Conservation (phyloP, 1,284 basidiomycete genomes). For the Sanguinoderma infundibulare region DNA sequence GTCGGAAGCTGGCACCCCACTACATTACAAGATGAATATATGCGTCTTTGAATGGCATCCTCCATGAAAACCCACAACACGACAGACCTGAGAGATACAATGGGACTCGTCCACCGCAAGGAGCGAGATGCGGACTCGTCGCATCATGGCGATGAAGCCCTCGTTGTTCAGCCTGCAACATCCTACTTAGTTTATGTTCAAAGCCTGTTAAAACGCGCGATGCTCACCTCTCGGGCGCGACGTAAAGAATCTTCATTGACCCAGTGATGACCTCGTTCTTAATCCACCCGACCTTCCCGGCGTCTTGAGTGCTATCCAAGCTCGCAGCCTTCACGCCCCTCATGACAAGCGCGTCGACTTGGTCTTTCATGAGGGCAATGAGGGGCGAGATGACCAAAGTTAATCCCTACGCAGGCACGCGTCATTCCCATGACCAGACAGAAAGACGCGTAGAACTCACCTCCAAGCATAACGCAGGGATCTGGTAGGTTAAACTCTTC, state of each 20-base stretch:
- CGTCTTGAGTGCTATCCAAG: conserved; percentile 67
- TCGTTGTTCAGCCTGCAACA: conserved; percentile 65
- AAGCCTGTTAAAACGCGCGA: background rate
- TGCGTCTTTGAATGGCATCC: background rate
- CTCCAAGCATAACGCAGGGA: conserved; percentile 63
- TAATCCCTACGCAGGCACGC: conserved; percentile 46
- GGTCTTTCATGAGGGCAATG: conserved; percentile 91
- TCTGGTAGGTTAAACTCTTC: conserved; percentile 60
- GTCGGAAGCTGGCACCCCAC: conserved; percentile 66
- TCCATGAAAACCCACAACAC: background rate
- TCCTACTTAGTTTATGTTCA: conserved; percentile 39
- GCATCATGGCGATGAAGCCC: conserved; percentile 74
- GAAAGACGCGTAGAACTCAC: conserved; percentile 21
- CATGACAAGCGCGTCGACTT: conserved; percentile 77
- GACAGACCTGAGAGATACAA: conserved; percentile 67
- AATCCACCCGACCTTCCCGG: conserved; percentile 61
- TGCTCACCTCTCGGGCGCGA: conserved; percentile 87
- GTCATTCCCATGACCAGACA: background rate
- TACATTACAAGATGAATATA: conserved; percentile 19
- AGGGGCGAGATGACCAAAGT: conserved; percentile 79
- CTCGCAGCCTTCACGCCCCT: conserved; percentile 71
- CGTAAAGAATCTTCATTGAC: conserved; percentile 72
- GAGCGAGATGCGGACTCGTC: conserved; percentile 58
- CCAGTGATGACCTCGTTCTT: conserved; percentile 48
- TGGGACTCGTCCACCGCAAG: conserved; percentile 98